Percentiles rank a stretch among this genome's conserved stretches.
Conservation (phyloP, 192 early-diverging fungal species). For the Jimgerdemannia lactiflua region DNA sequence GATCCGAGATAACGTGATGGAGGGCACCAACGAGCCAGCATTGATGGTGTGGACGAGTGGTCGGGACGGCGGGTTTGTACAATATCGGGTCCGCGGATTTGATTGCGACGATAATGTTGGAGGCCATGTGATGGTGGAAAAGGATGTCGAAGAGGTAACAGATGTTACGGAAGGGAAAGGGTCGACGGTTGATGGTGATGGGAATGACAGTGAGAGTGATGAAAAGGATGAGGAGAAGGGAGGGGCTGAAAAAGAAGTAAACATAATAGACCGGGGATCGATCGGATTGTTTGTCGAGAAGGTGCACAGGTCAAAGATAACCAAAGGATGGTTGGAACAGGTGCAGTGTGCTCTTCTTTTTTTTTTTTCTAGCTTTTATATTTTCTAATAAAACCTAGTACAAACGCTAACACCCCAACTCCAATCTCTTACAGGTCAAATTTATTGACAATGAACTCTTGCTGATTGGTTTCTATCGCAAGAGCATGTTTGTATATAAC, state of each 20-base stretch:
- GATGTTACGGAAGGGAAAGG: no score
- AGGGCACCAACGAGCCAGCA: background rate
- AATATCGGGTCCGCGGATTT: no score
- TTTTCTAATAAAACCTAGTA: no score
- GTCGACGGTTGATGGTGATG: no score
- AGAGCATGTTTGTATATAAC: slow-evolving; percentile 71
- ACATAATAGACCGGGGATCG: no score
- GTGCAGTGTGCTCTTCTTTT: slow-evolving; percentile 1
- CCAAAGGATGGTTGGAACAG: slow-evolving; percentile 74
- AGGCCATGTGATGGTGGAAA: no score
- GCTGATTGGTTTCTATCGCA: slow-evolving; percentile 71
- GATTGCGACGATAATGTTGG: no score
- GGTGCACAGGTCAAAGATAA: slow-evolving; percentile 60
- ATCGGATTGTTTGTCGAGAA: slow-evolving; percentile 39
- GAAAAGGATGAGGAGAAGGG: slow-evolving; percentile 9
- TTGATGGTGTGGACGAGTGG: background rate
- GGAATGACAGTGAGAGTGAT: no score
- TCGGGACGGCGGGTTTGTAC: no score
- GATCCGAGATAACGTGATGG: background rate
- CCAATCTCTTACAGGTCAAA: background rate
- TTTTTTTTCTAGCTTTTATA: no score
- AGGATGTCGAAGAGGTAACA: no score
- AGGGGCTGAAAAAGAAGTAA: background rate
- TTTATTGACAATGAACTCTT: slow-evolving; percentile 52
- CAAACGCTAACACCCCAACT: no score